Base-by-base conservation (phyloP, 2,329 filamentous ascomycete genomes). In the Aspergillus intermedius region DNA sequence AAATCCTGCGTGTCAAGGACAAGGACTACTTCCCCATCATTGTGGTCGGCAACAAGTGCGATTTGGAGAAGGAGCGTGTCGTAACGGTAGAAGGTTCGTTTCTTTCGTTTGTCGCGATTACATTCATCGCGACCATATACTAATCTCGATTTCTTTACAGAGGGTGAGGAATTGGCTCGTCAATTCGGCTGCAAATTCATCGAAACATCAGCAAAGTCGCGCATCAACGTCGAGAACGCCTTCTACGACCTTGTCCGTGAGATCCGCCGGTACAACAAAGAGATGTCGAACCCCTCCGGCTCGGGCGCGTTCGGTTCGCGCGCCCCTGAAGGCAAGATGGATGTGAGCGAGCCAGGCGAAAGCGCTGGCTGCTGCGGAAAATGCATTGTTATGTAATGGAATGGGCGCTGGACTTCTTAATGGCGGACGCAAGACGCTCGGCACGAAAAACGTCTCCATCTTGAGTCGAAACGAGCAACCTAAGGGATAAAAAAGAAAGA, bases 21-120 rank as follows among this genome's bases (percentile, higher is more conserved):
- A 97, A 95, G 82, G 93, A 98, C 75, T 95, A 96, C 72, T 98
- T 98, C 78, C 93, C 93, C 61, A 97, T 98, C 78, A 95, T 97
- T 50, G 88, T 98, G 42, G 93, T 97, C 39, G 93, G 90, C 62
- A 98, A 98, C 82, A 98, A 98, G 80, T 96, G 91, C 75, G 93
- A 98, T 88, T 76, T 98, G 70, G 91, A 96, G 66, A 78, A 79
- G 61, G 91, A 98, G 74, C 83, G 93, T 66, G 87, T 91, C 64
- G 93, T 98, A 51, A 87, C 88, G 56, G 85, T 86, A 76, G 85
- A 94, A 82, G 91, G 91, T 95, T 80, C 56, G 83, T 74, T 42
- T 32, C 19, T 10, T 17, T 47, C 10, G 8, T 46, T 44, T 13
- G 3, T 10, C 4, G 10, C 25, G 10, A 30, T 30, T 22, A 22